These are phyloP conservation scores for Fusarium odoratissimum DNA, from an alignment of 2,329 filamentous ascomycete genomes.

Conservation along the genomic window DNA sequence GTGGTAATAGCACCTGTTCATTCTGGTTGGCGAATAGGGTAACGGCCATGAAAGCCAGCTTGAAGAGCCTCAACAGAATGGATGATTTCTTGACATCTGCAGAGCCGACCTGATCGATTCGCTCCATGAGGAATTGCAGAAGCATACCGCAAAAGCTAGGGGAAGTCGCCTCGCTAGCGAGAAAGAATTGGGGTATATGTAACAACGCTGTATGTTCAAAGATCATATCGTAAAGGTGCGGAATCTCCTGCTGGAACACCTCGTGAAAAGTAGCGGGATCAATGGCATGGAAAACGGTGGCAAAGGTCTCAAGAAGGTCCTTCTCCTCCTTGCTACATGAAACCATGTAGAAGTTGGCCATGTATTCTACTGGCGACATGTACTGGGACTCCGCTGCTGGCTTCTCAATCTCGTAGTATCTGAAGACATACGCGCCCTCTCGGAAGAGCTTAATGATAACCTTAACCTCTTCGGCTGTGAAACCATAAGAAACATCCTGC, in stretches of 20 bases:
- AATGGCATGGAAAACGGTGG: slow-evolving; percentile 97
- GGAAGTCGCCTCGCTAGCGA: slow-evolving; percentile 98
- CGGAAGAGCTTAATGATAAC: slow-evolving; percentile 98
- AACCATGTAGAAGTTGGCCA: slow-evolving; percentile 94
- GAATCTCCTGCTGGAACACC: slow-evolving; percentile 97
- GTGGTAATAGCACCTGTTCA: slow-evolving; percentile 92
- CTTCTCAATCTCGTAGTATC: slow-evolving; percentile 95
- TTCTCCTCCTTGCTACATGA: slow-evolving; percentile 97
- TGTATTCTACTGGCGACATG: slow-evolving; percentile 87
- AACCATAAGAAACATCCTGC: slow-evolving; percentile 95
- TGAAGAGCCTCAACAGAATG: slow-evolving; percentile 93
- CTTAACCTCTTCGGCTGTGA: slow-evolving; percentile 95
- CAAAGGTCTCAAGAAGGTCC: slow-evolving; percentile 95
- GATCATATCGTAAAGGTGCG: slow-evolving; percentile 96
- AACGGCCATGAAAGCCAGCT: slow-evolving; percentile 98
- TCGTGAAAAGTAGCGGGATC: slow-evolving; percentile 99
- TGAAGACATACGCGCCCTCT: slow-evolving; percentile 94
- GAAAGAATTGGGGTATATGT: slow-evolving; percentile 96
- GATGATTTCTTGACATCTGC: slow-evolving; percentile 92
- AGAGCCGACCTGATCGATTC: slow-evolving; percentile 93
- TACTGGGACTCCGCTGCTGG: slow-evolving; percentile 77
- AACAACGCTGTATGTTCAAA: slow-evolving; percentile 95
- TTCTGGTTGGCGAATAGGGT: slow-evolving; percentile 95
- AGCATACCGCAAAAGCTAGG: slow-evolving; percentile 99
- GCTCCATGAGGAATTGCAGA: slow-evolving; percentile 95